Evolutionary conservation across 345 rosid genomes (phyloP).

Genomic region (Combretum micranthum): DNA sequence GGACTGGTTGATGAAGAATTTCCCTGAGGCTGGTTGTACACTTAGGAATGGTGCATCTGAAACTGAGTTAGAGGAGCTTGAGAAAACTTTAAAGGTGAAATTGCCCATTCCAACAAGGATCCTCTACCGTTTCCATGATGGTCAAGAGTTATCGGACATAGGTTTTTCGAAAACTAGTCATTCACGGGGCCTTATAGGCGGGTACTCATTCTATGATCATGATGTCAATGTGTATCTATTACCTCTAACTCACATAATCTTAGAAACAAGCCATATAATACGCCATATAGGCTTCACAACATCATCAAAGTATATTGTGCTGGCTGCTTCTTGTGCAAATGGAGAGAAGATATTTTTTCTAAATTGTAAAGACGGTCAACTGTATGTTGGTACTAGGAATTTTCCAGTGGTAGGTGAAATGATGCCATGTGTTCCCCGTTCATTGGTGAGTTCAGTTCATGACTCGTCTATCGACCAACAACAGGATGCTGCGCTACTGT

Average conservation of each 20-base stretch:
- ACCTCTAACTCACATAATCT: conserved; percentile 41
- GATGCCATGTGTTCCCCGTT: conserved; percentile 75
- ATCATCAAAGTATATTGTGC: conserved; percentile 30
- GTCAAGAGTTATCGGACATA: conserved; percentile 38
- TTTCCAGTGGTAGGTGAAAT: conserved; percentile 36
- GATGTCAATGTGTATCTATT: conserved; percentile 63
- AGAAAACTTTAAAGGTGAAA: conserved; percentile 44
- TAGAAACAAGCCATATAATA: conserved; percentile 28
- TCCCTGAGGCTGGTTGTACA: conserved; percentile 68
- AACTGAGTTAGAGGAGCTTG: conserved; percentile 42
- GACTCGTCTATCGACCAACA: conserved; percentile 31
- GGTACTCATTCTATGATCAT: conserved; percentile 44
- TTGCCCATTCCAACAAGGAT: conserved; percentile 74
- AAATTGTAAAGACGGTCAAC: conserved; percentile 64
- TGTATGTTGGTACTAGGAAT: conserved; percentile 52
- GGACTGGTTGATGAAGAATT: conserved; percentile 51
- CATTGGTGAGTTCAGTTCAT: conserved; percentile 45
- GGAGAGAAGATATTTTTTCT: conserved; percentile 60
- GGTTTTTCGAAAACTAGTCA: background rate
- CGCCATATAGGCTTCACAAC: conserved; percentile 16
- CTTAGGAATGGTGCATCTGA: conserved; percentile 74
- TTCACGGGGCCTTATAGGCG: conserved; percentile 70
- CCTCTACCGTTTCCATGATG: conserved; percentile 76
- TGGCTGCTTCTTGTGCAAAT: conserved; percentile 44
- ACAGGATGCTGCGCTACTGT: conserved; percentile 79